These are phyloP conservation scores for Wallacemonas rigidus DNA, from an alignment of 208 protist species.

Conservation along the genomic window DNA sequence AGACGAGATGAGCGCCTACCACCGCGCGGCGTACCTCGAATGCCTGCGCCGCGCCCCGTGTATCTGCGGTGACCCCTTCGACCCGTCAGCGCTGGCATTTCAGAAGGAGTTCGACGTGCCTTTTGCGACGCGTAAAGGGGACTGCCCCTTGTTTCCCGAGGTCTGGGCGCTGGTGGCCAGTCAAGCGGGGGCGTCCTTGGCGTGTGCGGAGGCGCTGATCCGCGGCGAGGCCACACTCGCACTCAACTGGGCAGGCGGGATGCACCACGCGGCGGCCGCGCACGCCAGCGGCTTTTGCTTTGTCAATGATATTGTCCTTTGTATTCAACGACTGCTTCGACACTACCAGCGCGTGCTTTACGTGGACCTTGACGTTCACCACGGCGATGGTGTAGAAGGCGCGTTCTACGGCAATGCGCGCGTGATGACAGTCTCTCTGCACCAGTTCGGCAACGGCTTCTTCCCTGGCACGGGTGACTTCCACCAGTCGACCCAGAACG, in stretches of 20 bases:
- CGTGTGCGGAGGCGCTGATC: constrained; percentile 95
- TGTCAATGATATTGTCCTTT: constrained; percentile 99
- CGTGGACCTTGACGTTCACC: constrained; percentile 99
- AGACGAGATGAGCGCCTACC: constrained; percentile 69
- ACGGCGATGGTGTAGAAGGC: constrained; percentile 99
- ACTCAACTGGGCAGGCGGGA: constrained; percentile 99
- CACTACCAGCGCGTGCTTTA: constrained; percentile 97
- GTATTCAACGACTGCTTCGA: constrained; percentile 99
- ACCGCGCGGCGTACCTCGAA: constrained; percentile 74
- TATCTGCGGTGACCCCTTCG: constrained; percentile 75
- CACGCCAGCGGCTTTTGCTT: constrained; percentile 99
- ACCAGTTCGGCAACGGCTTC: constrained; percentile 98
- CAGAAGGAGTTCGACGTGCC: constrained; percentile 85
- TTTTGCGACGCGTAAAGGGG: constrained; percentile 50
- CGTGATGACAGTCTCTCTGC: constrained; percentile 99
- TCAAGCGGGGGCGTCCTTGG: constrained; percentile 92
- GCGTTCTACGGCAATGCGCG: constrained; percentile 99
- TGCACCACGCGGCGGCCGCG: constrained; percentile 96
- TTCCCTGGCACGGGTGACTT: constrained; percentile 97
- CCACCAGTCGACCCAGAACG: constrained; percentile 27
- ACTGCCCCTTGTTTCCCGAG: constrained; percentile 84
- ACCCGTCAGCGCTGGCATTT: constrained; percentile 52
- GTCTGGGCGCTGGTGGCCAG: constrained; percentile 76
- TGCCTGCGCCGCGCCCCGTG: constrained; percentile 56
- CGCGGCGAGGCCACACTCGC: constrained; percentile 92